A percentile compares a stretch with the other conserved stretches of the same genome.
Evolutionary conservation across 305 asterid species (phyloP).

Genomic region (Solanum hybrid): DNA sequence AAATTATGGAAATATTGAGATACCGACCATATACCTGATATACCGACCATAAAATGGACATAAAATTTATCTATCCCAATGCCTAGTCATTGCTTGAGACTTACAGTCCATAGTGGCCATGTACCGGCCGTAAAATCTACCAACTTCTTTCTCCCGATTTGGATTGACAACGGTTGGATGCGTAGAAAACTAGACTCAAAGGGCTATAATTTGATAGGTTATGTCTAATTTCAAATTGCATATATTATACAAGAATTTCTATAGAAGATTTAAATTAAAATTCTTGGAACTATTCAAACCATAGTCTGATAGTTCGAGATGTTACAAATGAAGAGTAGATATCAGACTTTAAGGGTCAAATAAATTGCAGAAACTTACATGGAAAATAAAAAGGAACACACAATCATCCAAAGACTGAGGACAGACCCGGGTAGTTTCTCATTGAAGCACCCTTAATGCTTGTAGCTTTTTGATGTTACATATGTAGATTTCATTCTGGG

Average conservation of each 20-base stretch:
- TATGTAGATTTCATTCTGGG: not conserved
- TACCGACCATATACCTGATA: too few relatives aligned
- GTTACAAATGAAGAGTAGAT: not conserved
- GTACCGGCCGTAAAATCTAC: not conserved
- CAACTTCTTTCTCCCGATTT: not conserved
- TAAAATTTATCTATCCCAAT: not conserved
- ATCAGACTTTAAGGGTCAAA: not conserved
- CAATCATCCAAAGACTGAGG: not conserved
- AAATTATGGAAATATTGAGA: not conserved
- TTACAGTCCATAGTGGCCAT: not conserved
- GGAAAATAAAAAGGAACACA: not conserved
- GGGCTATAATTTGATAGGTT: not conserved
- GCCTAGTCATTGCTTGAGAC: not conserved
- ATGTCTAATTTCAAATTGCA: not conserved
- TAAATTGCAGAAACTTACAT: not conserved
- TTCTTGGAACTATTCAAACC: not conserved
- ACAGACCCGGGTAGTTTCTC: not conserved
- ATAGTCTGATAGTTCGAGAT: not conserved
- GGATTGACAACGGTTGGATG: not conserved
- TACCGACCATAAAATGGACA: not conserved
- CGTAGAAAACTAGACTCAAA: not conserved
- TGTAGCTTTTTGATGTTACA: not conserved
- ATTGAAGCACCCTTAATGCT: not conserved
- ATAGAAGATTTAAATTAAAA: not conserved
- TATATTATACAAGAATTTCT: not conserved